A percentile compares a stretch with the other conserved stretches of the same genome.
Evolutionary conservation across 345 rosid genomes (phyloP).

Genomic region (Euphorbia lathyris): DNA sequence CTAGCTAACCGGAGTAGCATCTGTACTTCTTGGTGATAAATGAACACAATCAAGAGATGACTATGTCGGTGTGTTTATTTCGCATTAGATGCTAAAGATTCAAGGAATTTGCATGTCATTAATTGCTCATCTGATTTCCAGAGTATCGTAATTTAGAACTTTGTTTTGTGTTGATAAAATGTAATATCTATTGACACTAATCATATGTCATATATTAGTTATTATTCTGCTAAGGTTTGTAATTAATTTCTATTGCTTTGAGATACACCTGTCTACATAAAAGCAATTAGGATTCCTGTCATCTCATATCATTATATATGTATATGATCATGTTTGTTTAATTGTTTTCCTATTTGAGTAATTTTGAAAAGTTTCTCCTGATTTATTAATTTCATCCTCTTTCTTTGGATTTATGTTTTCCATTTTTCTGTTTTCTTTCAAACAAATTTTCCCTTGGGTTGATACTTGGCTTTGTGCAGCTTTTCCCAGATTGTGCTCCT

Average conservation of each 20-base stretch:
- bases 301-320: neutral
- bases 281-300: neutral
- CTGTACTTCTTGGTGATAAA: neutral
- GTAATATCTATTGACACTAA: neutral
- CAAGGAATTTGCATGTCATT: neutral
- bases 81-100: neutral
- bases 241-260: neutral
- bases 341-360: neutral
- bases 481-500: constrained; percentile 93
- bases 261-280: neutral
- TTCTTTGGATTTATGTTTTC: neutral
- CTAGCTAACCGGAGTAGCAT: neutral
- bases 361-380: neutral
- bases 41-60: neutral
- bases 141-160: neutral
- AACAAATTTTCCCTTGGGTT: neutral
- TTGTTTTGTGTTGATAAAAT: neutral
- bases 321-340: neutral
- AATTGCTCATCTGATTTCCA: neutral
- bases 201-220: too few relatives aligned
- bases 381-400: neutral
- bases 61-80: neutral
- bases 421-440: neutral
- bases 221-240: neutral
- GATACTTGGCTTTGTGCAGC: constrained; percentile 44